Evolutionary conservation across 768 basidiomycete species (phyloP).

Genomic region (Suillus alpinus): DNA sequence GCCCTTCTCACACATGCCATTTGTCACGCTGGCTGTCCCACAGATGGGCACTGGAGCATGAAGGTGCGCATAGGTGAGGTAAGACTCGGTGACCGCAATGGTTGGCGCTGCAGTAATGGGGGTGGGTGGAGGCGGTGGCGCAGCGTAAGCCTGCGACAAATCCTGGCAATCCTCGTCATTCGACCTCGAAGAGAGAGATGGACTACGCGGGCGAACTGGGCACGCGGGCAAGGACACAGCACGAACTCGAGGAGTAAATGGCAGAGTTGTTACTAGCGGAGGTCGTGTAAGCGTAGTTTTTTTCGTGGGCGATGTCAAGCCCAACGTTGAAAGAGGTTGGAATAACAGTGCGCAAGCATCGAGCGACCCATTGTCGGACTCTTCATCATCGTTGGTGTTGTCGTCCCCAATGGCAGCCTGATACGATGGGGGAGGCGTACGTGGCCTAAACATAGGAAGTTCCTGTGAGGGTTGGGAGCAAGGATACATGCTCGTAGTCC

Average conservation of each 20-base stretch:
- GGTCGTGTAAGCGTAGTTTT: constrained; percentile 9
- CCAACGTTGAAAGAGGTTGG: constrained; percentile 23
- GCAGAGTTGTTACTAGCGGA: constrained; percentile 8
- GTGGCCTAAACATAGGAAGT: constrained; percentile 23
- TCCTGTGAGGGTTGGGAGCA: constrained; percentile 9
- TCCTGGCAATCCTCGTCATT: constrained; percentile 24
- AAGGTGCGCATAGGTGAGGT: constrained; percentile 29
- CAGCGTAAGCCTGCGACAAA: constrained; percentile 28
- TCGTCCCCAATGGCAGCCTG: constrained; percentile 12
- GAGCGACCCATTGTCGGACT: constrained; percentile 10
- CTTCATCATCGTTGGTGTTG: background rate
- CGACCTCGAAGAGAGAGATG: constrained; percentile 10
- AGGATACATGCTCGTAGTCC: constrained; percentile 29
- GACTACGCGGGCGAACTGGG: constrained; percentile 13
- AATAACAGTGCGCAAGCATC: constrained; percentile 26
- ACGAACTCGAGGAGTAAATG: constrained; percentile 21
- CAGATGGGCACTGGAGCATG: constrained; percentile 13
- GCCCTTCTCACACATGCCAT: constrained; percentile 4
- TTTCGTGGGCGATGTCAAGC: constrained; percentile 11
- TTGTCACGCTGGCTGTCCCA: background rate
- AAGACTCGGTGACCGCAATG: constrained; percentile 18
- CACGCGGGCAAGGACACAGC: constrained; percentile 23
- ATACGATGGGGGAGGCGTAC: constrained; percentile 25
- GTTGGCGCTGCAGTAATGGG: constrained; percentile 20
- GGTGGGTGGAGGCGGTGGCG: constrained; percentile 23